These are phyloP conservation scores for Dothideomycetidae sp. DNA, from an alignment of 2,329 filamentous ascomycete genomes.

Conservation along the genomic window DNA sequence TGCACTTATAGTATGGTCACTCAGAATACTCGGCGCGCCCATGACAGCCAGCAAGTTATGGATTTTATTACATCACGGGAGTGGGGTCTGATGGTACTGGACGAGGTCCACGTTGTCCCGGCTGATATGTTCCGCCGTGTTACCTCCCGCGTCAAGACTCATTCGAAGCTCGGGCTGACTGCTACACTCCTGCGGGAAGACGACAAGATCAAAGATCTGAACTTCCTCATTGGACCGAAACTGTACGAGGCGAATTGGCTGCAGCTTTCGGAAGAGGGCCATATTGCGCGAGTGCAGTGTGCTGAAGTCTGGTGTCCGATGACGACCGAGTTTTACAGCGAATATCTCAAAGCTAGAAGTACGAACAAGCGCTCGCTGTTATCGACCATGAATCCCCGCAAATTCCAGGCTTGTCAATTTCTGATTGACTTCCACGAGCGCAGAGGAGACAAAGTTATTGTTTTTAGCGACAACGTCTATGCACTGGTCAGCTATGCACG, in stretches of 20 bases:
- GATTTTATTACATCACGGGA: slow-evolving; percentile 76
- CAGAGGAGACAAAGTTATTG: slow-evolving; percentile 92
- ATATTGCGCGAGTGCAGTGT: slow-evolving; percentile 94
- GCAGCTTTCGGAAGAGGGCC: slow-evolving; percentile 90
- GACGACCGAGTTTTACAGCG: slow-evolving; percentile 94
- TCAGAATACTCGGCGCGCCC: slow-evolving; percentile 68
- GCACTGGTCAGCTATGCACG: slow-evolving; percentile 74
- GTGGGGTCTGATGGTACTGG: slow-evolving; percentile 94
- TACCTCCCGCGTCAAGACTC: slow-evolving; percentile 81
- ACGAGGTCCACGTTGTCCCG: slow-evolving; percentile 96
- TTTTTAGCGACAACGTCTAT: slow-evolving; percentile 96
- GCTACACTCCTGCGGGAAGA: slow-evolving; percentile 91
- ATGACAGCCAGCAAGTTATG: slow-evolving; percentile 97
- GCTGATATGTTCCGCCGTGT: slow-evolving; percentile 94
- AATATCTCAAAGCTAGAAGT: slow-evolving; percentile 61
- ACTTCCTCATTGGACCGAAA: slow-evolving; percentile 94
- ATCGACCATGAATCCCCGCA: slow-evolving; percentile 94
- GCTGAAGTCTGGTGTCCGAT: slow-evolving; percentile 99
- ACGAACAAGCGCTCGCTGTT: slow-evolving; percentile 54
- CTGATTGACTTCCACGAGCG: slow-evolving; percentile 96
- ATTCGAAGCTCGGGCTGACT: slow-evolving; percentile 87
- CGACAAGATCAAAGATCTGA: slow-evolving; percentile 94
- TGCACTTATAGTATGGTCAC: slow-evolving; percentile 99
- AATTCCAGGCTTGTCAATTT: slow-evolving; percentile 94
- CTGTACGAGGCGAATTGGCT: slow-evolving; percentile 99